Evolutionary conservation across 2,329 filamentous ascomycete species (phyloP), one percentile per base, ranked within the genome.

Genomic region (Pseudopithomyces chartarum): DNA sequence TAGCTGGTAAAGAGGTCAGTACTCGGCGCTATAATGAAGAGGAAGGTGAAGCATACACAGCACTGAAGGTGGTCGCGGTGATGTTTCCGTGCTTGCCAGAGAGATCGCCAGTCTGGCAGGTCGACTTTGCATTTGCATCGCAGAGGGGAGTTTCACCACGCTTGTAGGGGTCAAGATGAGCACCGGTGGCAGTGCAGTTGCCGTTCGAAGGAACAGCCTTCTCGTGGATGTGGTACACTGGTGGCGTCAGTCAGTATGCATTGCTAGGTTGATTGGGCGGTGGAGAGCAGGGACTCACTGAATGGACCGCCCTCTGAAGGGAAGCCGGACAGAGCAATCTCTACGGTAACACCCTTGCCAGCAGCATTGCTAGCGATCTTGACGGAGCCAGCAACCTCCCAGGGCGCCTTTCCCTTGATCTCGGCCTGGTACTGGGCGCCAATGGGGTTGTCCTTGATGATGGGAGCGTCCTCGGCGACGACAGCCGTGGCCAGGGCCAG

Each of bases 191-290:
- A 15, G 74, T 74, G 70, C 79, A 81, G 68, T 79, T 80, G 59
- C 78, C 77, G 48, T 76, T 69, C 2, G 69, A 56, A 6, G 73
- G 73, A 29, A 81, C 70, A 2, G 77, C 72, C 64, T 73, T 74
- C 57, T 76, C 71, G 70, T 81, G 78, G 59, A 81, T 69, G 68
- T 80, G 76, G 72, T 81, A 81, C 58, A 76, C 76, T 78, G 56
- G 6, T n/a, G 10, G 12, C 32, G 54, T 56, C 54, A 55, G 56
- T 56, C 54, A 55, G 56, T 36, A 17, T 23, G 26, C 19, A 12
- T 36, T 15, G 10, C 8, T 40, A 8, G 26, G 26, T 4, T 19
- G 38, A 38, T 7, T 7, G 15, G 22, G 13, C 17, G 5, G 32
- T 15, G 22, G 8, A 46, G 15, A n/a, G 13, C 17, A 39, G 33